phyloP scores from a whole-genome alignment of 176 grass and related monocot species.

The Melocanna baccifera region DNA sequence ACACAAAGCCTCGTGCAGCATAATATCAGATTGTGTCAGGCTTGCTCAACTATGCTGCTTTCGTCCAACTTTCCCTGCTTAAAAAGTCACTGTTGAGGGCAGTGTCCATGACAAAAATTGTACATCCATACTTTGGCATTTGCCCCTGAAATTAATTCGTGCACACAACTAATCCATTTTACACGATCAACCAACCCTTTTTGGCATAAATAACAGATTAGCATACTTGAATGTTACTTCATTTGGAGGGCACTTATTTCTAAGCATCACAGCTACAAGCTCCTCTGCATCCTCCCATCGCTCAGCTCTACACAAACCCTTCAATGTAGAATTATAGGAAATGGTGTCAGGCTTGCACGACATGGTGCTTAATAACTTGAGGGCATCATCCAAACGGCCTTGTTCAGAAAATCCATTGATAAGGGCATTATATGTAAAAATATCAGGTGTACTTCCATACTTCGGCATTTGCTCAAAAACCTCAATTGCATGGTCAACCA shows the following conservation, averaged over 20 bases:
- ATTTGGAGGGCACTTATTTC: slow-evolving; percentile 46
- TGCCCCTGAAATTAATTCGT: background rate
- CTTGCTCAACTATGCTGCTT: slow-evolving; percentile 10
- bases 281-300: slow-evolving; percentile 44
- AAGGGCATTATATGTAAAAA: slow-evolving; percentile 52
- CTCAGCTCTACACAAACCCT: slow-evolving; percentile 51
- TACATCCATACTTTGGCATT: slow-evolving; percentile 6
- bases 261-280: slow-evolving; percentile 48
- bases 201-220: slow-evolving; percentile 36
- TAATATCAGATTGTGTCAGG: background rate
- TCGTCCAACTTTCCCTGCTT: background rate
- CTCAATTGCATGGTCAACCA: slow-evolving; percentile 39
- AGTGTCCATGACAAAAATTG: background rate
- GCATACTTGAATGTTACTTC: slow-evolving; percentile 63
- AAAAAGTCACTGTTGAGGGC: background rate
- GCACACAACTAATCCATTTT: slow-evolving; percentile 21
- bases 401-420: slow-evolving; percentile 51
- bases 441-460: slow-evolving; percentile 40
- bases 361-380: slow-evolving; percentile 41
- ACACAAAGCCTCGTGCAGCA: background rate
- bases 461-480: slow-evolving; percentile 46
- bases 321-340: slow-evolving; percentile 48
- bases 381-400: slow-evolving; percentile 37
- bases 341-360: slow-evolving; percentile 43
- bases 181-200: slow-evolving; percentile 10